These are phyloP conservation scores for Pichia nanzhaoensis DNA, from an alignment of 805 yeast genomes.

Conservation along the genomic window DNA sequence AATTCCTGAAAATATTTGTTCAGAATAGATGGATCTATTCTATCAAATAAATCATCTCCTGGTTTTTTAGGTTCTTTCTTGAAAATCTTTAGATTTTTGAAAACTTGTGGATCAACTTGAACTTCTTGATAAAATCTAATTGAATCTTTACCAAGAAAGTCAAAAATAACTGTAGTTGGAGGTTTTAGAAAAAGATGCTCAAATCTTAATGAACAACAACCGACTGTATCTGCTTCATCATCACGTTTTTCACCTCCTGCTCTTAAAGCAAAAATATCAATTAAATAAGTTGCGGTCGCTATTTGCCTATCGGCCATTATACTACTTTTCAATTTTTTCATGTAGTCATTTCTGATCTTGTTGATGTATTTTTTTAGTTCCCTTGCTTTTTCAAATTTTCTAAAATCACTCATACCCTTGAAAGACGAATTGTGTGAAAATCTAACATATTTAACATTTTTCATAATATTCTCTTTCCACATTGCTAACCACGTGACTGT, in stretches of 20 bases:
- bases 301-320: conserved; percentile 83
- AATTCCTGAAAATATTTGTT: conserved; percentile 84
- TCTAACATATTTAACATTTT: conserved; percentile 78
- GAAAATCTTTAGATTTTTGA: conserved; percentile 79
- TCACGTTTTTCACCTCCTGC: conserved; percentile 98
- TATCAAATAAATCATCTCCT: conserved; percentile 89
- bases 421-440: conserved; percentile 86
- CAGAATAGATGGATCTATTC: conserved; percentile 75
- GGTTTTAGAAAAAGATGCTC: conserved; percentile 86
- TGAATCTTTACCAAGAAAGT: conserved; percentile 93
- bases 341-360: conserved; percentile 69
- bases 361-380: conserved; percentile 70
- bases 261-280: conserved; percentile 89
- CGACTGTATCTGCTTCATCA: conserved; percentile 97
- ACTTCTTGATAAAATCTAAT: conserved; percentile 89
- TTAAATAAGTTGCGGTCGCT: conserved; percentile 89
- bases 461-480: conserved; percentile 93
- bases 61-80: conserved; percentile 84
- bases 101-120: conserved; percentile 85
- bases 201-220: conserved; percentile 88
- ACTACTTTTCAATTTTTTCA: conserved; percentile 57
- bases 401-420: conserved; percentile 85
- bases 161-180: conserved; percentile 80
- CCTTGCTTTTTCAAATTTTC: conserved; percentile 91
- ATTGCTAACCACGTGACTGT: conserved; percentile 94